Base-by-base conservation (phyloP, 768 basidiomycete species). In the Pleurotus sapidus region DNA sequence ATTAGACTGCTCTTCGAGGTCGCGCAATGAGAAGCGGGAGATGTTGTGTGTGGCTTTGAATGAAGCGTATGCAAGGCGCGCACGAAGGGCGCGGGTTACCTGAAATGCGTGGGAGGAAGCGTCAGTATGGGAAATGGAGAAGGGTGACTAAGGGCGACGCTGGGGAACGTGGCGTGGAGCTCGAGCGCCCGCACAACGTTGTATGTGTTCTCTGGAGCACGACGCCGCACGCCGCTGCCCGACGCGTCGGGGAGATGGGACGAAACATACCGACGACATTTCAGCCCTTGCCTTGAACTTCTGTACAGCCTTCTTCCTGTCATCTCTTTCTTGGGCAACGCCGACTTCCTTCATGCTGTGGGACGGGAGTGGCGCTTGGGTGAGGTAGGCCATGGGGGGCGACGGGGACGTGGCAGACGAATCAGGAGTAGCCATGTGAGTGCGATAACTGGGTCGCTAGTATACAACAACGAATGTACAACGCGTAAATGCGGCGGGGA, bases 381-480 rank as follows among this genome's bases (percentile, higher is more conserved):
- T 79, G 78, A 84, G 75, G 76, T 82, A 88, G 68, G 81, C 71
- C 69, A 86, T 77, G 61, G 86, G 86, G 23, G 91, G 91, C 49
- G 91, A 93, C 65, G 87, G 85, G 58, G 90, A 91, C 68, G 91
- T 92, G 65, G 88, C 81, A 60, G 89, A 89, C 64, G 89, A 91
- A 60, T 88, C 84, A 57, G 91, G 88, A 39, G 89, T 87, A 65
- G 88, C 85, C 90, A 91, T 92, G 62, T 63, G 72, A 72, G 75
- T 75, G 76, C 70, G 75, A 58, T 55, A 34, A 34, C 30, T 34
- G 60, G 46, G 38, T 57, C 42, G 50, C 43, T 49, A 43, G 42
- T 46, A 37, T 47, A 45, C 27, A 46, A 37, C 54, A 63, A 60
- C 60, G 65, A 61, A 46, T 20, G 43, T 14, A 60, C 62, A 64